Evolutionary conservation across 1,139 yeast species (phyloP).

Genomic region (Kodamaea arcana): DNA sequence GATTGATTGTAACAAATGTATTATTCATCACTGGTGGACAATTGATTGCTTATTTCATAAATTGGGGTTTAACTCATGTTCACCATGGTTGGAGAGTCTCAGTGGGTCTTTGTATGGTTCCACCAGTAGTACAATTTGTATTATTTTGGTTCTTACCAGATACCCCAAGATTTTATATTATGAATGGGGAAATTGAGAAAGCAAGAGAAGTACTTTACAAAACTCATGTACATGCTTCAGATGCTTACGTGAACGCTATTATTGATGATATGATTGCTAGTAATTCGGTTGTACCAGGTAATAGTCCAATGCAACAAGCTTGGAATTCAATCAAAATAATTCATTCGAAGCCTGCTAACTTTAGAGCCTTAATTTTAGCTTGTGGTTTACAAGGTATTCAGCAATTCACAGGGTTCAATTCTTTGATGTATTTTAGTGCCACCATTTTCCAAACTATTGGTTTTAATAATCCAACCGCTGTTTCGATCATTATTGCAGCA

Average conservation of each 20-base stretch:
- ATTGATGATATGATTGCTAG: conserved; percentile 55
- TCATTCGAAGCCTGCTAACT: conserved; percentile 73
- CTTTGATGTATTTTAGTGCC: conserved; percentile 89
- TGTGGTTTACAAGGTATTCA: conserved; percentile 94
- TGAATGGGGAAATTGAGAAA: conserved; percentile 57
- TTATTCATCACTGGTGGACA: conserved; percentile 87
- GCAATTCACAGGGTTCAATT: conserved; percentile 93
- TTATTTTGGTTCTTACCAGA: conserved; percentile 87
- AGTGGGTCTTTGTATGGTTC: conserved; percentile 86
- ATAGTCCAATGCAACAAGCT: conserved; percentile 47
- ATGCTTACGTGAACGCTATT: conserved; percentile 53
- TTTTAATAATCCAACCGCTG: conserved; percentile 81
- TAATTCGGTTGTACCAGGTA: conserved; percentile 63
- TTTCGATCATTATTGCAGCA: conserved; percentile 88
- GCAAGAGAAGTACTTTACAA: conserved; percentile 64
- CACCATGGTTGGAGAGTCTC: conserved; percentile 88
- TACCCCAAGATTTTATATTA: conserved; percentile 85
- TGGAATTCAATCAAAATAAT: conserved; percentile 65
- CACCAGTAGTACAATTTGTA: conserved; percentile 73
- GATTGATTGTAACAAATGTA: conserved; percentile 67
- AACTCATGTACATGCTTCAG: conserved; percentile 55
- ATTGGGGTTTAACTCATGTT: conserved; percentile 78
- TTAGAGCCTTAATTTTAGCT: conserved; percentile 81
- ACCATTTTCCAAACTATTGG: conserved; percentile 89
- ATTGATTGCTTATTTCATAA: conserved; percentile 84